These are phyloP conservation scores for Trichoderma orchidacearum DNA, from an alignment of 495 filamentous ascomycete genomes.

Conservation along the genomic window DNA sequence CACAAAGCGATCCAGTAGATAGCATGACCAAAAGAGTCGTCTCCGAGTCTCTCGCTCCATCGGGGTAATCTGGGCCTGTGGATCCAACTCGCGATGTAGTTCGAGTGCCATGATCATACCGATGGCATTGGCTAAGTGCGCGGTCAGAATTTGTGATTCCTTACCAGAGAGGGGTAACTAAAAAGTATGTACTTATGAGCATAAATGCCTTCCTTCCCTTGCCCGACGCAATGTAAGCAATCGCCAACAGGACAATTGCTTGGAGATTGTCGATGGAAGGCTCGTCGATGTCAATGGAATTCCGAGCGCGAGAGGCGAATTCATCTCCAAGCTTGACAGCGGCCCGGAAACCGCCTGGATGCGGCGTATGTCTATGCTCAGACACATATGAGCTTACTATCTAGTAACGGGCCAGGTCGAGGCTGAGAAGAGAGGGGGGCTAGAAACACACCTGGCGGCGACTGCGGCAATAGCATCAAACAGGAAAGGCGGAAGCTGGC, in stretches of 20 bases:
- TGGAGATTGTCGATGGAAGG: constrained; percentile 66
- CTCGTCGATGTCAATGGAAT: constrained; percentile 62
- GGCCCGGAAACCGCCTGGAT: constrained; percentile 45
- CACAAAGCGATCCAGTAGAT: constrained; percentile 68
- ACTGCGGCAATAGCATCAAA: constrained; percentile 63
- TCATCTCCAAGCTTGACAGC: constrained; percentile 49
- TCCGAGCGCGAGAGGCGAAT: constrained; percentile 50
- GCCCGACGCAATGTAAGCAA: constrained; percentile 62
- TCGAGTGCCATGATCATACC: constrained; percentile 72
- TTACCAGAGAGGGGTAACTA: not conserved
- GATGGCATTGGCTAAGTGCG: constrained; percentile 49
- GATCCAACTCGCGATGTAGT: constrained; percentile 55
- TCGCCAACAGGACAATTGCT: constrained; percentile 59
- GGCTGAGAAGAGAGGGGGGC: too few relatives aligned
- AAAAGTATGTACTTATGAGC: constrained; percentile 48
- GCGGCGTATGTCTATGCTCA: constrained; percentile 45
- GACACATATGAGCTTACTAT: constrained; percentile 5
- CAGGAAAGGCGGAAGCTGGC: constrained; percentile 49
- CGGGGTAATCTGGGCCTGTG: constrained; percentile 38
- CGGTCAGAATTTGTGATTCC: not conserved
- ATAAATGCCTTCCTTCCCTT: constrained; percentile 77
- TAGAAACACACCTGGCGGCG: constrained; percentile 42
- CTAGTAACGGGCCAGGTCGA: too few relatives aligned
- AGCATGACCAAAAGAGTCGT: constrained; percentile 72
- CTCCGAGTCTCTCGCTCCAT: constrained; percentile 60